These are phyloP conservation scores for Cicer judaicum DNA, from an alignment of 306 rosid genomes.

Conservation along the genomic window DNA sequence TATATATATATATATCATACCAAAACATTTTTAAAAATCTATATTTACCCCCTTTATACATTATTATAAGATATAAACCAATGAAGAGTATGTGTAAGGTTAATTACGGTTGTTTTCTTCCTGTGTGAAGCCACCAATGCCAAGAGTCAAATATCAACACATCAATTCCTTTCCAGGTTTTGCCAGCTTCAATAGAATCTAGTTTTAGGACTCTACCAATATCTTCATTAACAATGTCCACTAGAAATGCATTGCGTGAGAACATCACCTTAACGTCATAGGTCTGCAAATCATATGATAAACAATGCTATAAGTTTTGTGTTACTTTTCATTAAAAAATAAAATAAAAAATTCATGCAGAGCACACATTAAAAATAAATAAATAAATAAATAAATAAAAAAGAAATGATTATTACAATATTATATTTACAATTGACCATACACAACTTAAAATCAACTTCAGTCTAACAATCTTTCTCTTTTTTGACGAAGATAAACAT, in stretches of 20 bases:
- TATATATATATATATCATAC: too few relatives aligned
- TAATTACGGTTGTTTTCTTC: conserved; percentile 56
- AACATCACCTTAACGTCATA: conserved; percentile 52
- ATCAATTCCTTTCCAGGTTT: conserved; percentile 51
- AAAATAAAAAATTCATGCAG: neutral
- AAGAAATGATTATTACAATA: too few relatives aligned
- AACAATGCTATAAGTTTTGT: neutral
- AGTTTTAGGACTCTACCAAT: conserved; percentile 52
- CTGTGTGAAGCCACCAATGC: conserved; percentile 73
- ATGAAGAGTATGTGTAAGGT: neutral
- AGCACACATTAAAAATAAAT: too few relatives aligned
- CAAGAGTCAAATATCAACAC: conserved; percentile 59
- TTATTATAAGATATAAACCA: neutral
- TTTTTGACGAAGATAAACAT: too few relatives aligned
- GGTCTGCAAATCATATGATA: conserved; percentile 38
- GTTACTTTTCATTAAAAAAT: neutral
- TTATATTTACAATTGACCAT: too few relatives aligned
- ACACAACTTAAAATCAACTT: too few relatives aligned
- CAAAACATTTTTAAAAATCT: too few relatives aligned
- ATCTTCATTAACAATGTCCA: conserved; percentile 43
- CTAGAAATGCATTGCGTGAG: conserved; percentile 53
- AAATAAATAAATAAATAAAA: too few relatives aligned
- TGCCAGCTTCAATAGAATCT: conserved; percentile 47
- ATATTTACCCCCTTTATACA: too few relatives aligned
- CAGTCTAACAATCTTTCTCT: too few relatives aligned